Conservation (phyloP, 805 yeast species). For the Metschnikowia sp. region DNA sequence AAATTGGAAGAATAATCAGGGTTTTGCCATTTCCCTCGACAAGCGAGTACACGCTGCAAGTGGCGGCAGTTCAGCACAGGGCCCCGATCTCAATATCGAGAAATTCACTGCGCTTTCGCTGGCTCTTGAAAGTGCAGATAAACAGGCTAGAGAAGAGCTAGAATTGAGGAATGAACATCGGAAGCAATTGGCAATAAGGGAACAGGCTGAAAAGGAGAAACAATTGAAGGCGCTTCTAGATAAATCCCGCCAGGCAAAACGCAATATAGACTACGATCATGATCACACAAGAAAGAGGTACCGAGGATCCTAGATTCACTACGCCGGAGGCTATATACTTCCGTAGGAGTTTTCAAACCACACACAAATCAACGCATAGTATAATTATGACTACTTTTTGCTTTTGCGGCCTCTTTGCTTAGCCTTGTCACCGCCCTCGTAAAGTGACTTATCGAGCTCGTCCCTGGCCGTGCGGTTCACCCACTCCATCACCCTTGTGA, state of each 20-base stretch:
- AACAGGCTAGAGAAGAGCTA: constrained; percentile 27
- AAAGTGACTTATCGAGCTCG: constrained; percentile 48
- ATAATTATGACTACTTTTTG: constrained; percentile 15
- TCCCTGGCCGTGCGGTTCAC: constrained; percentile 58
- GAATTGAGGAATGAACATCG: constrained; percentile 25
- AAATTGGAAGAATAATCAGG: constrained; percentile 93
- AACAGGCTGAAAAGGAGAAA: constrained; percentile 29
- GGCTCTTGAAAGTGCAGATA: constrained; percentile 54
- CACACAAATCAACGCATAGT: constrained; percentile 1
- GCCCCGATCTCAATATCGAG: constrained; percentile 45
- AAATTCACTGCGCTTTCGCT: constrained; percentile 61
- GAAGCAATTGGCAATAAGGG: constrained; percentile 21
- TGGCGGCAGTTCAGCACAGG: constrained; percentile 27
- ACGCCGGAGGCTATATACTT: too few species aligned
- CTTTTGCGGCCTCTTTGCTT: constrained; percentile 20
- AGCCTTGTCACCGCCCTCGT: constrained; percentile 49
- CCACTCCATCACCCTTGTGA: constrained; percentile 54
- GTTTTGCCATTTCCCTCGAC: constrained; percentile 78
- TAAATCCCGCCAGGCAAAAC: constrained; percentile 19
- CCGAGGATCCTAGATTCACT: constrained; percentile 1
- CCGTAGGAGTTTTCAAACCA: too few species aligned
- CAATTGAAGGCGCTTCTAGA: constrained; percentile 29
- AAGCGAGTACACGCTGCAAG: constrained; percentile 61
- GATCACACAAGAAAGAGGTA: constrained; percentile 12
- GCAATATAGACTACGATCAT: constrained; percentile 4